Evolutionary conservation across 768 basidiomycete genomes (phyloP).

Genomic region (Lactifluus echinatus): DNA sequence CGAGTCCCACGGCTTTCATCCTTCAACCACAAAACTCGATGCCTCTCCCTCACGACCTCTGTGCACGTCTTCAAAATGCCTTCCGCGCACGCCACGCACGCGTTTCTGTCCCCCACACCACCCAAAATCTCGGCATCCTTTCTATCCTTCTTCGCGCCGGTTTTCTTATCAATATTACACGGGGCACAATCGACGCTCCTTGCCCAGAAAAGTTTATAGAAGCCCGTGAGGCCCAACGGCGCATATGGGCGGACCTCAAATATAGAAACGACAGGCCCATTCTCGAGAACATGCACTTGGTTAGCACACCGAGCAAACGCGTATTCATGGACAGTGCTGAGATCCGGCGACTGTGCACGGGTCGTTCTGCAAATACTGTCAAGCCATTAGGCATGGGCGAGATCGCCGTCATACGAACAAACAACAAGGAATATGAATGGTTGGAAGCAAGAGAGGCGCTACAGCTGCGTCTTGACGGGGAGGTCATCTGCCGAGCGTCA

Average conservation of each 20-base stretch:
- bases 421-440: constrained; percentile 67
- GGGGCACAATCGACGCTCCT: constrained; percentile 61
- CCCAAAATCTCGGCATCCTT: constrained; percentile 86
- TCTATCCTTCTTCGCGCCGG: constrained; percentile 88
- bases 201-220: constrained; percentile 53
- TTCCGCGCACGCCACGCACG: constrained; percentile 78
- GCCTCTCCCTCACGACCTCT: constrained; percentile 76
- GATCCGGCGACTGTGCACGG: constrained; percentile 70
- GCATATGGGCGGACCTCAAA: constrained; percentile 93
- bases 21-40: constrained; percentile 23
- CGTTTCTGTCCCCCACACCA: constrained; percentile 73
- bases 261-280: constrained; percentile 88
- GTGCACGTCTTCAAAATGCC: constrained; percentile 85
- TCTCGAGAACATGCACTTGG: constrained; percentile 65
- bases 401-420: constrained; percentile 76
- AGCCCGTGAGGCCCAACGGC: constrained; percentile 54
- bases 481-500: constrained; percentile 74
- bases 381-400: constrained; percentile 88
- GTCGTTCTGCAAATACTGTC: constrained; percentile 70
- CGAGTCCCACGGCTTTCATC: neutral
- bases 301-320: constrained; percentile 77
- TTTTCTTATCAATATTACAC: constrained; percentile 74
- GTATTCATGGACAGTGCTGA: constrained; percentile 69
- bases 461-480: constrained; percentile 66
- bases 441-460: constrained; percentile 91